Conservation (phyloP, 73 alveolate genomes). For the Tetrahymena elliotti region DNA sequence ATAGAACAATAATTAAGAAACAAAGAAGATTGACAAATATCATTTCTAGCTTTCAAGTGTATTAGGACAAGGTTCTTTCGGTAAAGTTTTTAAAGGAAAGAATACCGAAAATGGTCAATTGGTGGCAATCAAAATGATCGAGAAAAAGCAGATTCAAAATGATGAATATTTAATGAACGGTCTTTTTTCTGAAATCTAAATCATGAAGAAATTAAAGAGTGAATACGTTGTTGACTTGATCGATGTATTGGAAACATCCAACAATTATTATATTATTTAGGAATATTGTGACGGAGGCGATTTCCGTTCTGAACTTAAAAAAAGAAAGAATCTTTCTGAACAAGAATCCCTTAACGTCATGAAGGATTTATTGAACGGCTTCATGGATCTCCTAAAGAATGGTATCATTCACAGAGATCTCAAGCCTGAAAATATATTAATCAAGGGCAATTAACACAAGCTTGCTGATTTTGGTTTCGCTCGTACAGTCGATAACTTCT, state of each 20-base stretch:
- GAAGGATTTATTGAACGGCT: constrained; percentile 14
- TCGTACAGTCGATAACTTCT: constrained; percentile 15
- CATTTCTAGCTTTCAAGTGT: constrained; percentile 10
- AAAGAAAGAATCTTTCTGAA: constrained; percentile 1
- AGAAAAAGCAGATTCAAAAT: background rate
- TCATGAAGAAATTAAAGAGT: constrained; percentile 31
- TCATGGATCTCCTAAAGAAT: constrained; percentile 34
- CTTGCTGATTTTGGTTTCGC: constrained; percentile 43
- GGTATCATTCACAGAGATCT: constrained; percentile 43
- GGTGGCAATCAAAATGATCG: constrained; percentile 44
- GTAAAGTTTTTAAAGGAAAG: constrained; percentile 33
- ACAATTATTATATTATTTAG: constrained; percentile 35
- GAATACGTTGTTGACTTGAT: constrained; percentile 38
- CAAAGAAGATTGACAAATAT: constrained; percentile 16
- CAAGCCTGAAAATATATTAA: constrained; percentile 34
- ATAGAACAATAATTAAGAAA: constrained; percentile 5
- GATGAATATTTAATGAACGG: constrained; percentile 25
- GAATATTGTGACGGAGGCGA: constrained; percentile 59
- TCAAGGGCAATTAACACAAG: constrained; percentile 11
- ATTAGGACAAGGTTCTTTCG: constrained; percentile 52
- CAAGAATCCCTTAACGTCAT: constrained; percentile 13
- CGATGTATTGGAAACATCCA: constrained; percentile 48
- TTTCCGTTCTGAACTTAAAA: constrained; percentile 19
- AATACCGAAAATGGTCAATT: constrained; percentile 29
- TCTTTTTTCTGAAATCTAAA: constrained; percentile 39